Conservation (phyloP, 2,329 filamentous ascomycete genomes). For the Curvularia sp. region DNA sequence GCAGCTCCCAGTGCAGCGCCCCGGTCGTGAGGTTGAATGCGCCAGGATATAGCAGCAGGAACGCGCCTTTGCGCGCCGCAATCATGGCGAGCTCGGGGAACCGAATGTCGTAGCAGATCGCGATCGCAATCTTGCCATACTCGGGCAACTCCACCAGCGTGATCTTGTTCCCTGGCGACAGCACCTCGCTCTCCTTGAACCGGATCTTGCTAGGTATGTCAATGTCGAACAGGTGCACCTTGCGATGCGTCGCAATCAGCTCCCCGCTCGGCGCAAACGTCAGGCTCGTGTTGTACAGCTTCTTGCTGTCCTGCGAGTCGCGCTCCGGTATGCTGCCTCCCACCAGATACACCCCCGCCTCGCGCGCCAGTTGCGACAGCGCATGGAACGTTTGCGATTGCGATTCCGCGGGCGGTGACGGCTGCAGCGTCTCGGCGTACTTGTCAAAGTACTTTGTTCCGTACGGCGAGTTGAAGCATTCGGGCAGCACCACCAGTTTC, state of each 20-base stretch:
- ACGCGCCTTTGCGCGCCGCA: slow-evolving; percentile 83
- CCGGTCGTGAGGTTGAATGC: slow-evolving; percentile 97
- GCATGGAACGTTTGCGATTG: slow-evolving; percentile 86
- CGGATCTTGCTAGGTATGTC: slow-evolving; percentile 94
- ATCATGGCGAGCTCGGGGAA: slow-evolving; percentile 94
- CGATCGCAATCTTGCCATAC: slow-evolving; percentile 85
- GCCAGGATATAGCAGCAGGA: slow-evolving; percentile 90
- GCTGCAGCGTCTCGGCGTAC: slow-evolving; percentile 88
- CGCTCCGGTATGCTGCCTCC: slow-evolving; percentile 93
- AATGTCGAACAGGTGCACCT: slow-evolving; percentile 97
- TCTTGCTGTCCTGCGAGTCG: slow-evolving; percentile 61
- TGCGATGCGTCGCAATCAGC: slow-evolving; percentile 88
- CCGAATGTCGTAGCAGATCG: slow-evolving; percentile 97
- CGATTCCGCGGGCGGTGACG: slow-evolving; percentile 72
- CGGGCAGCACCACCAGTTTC: slow-evolving; percentile 87
- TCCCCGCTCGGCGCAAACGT: slow-evolving; percentile 79
- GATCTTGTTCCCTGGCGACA: slow-evolving; percentile 82
- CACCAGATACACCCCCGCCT: slow-evolving; percentile 80
- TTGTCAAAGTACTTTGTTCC: slow-evolving; percentile 88
- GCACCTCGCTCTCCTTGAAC: slow-evolving; percentile 88
- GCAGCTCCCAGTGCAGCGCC: slow-evolving; percentile 86
- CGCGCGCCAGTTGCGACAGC: slow-evolving; percentile 77
- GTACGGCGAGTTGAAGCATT: slow-evolving; percentile 99
- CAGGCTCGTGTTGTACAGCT: slow-evolving; percentile 89
- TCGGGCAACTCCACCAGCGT: slow-evolving; percentile 86